Evolutionary conservation across 768 basidiomycete genomes (phyloP).

Genomic region (Rickenella mellea): DNA sequence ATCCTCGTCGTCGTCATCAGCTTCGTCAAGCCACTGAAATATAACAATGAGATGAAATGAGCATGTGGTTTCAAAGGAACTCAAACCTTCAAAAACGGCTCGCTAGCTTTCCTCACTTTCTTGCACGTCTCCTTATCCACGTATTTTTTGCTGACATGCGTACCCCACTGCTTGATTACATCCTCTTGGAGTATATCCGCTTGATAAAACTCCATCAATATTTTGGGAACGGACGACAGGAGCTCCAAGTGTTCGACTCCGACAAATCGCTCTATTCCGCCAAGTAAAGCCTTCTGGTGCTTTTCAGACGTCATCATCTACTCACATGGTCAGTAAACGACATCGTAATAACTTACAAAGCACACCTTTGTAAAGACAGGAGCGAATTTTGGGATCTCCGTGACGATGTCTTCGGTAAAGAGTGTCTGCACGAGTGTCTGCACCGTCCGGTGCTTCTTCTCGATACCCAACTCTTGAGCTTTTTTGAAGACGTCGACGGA

Average conservation of each 20-base stretch:
- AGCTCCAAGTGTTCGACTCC: conserved; percentile 70
- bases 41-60: too few relatives aligned
- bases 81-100: conserved; percentile 85
- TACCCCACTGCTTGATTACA: conserved; percentile 85
- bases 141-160: conserved; percentile 93
- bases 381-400: conserved; percentile 55
- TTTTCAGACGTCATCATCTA: conserved; percentile 90
- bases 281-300: conserved; percentile 89
- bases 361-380: conserved; percentile 70
- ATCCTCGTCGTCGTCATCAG: conserved; percentile 65
- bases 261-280: conserved; percentile 83
- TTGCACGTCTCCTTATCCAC: conserved; percentile 92
- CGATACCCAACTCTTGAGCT: conserved; percentile 83
- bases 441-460: conserved; percentile 89
- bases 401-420: conserved; percentile 64
- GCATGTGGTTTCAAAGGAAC: not conserved
- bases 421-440: conserved; percentile 76
- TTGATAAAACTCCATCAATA: conserved; percentile 92
- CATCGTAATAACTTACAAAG: not conserved
- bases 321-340: conserved; percentile 5
- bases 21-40: conserved; percentile 79
- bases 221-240: conserved; percentile 68
- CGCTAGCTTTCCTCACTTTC: conserved; percentile 91
- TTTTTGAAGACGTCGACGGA: conserved; percentile 75
- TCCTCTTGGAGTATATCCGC: conserved; percentile 89